These are phyloP conservation scores for Botryotinia convoluta DNA, from an alignment of 2,329 filamentous ascomycete species.

Conservation along the genomic window DNA sequence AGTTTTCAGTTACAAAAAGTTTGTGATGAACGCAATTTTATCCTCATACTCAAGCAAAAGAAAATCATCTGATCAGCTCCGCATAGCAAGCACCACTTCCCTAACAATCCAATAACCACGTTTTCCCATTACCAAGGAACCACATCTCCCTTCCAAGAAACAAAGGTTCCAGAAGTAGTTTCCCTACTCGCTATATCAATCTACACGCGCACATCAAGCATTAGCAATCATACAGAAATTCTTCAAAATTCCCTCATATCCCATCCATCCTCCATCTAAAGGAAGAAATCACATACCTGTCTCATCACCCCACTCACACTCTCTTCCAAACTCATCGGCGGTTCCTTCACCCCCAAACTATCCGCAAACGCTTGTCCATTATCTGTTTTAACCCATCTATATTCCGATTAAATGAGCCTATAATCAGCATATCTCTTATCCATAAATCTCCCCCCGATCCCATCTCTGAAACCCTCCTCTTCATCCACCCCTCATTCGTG, in stretches of 20 bases:
- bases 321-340: constrained; percentile 40
- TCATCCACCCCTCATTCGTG: accelerated
- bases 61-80: no score
- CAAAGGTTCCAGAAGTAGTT: constrained; percentile 33
- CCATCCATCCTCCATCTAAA: no score
- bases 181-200: constrained; percentile 42
- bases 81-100: not conserved
- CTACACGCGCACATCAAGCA: constrained; percentile 4
- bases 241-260: not conserved
- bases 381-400: constrained; percentile 43
- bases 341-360: constrained; percentile 36
- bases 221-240: not conserved
- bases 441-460: no score
- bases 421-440: not conserved
- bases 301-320: constrained; percentile 37
- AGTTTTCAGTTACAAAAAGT: no score
- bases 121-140: constrained; percentile 26
- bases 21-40: no score
- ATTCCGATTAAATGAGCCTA: not conserved
- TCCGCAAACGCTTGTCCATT: constrained; percentile 43
- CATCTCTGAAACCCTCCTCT: no score
- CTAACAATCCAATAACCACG: not conserved
- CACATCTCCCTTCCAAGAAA: constrained; percentile 28
- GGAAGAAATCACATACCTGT: constrained; percentile 13
- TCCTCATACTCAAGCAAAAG: no score